These are phyloP conservation scores for Acacia pycnantha DNA, from an alignment of 331 rosid species.

Conservation along the genomic window DNA sequence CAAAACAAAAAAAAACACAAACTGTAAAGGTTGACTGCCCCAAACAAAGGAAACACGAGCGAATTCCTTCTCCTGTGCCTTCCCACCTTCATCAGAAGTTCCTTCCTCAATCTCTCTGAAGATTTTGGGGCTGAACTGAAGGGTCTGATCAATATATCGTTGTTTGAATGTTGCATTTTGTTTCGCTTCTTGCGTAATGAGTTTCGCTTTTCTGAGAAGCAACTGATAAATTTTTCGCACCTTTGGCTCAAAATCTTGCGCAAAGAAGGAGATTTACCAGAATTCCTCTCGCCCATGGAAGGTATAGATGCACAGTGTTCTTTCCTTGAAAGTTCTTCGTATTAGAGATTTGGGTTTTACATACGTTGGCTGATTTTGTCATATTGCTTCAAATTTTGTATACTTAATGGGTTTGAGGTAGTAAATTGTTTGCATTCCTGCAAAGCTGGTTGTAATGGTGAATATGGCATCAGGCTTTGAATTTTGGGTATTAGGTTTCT, in stretches of 20 bases:
- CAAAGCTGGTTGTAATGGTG: conserved; percentile 21
- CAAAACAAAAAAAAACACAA: neutral
- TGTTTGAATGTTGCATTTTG: conserved; percentile 9
- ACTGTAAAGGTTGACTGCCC: conserved; percentile 23
- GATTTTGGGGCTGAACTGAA: conserved; percentile 22
- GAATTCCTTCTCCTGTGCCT: neutral
- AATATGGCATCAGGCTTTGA: neutral
- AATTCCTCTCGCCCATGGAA: conserved; percentile 50
- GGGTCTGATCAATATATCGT: neutral
- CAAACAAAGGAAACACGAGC: neutral
- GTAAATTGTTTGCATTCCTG: conserved; percentile 21
- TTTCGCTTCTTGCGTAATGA: conserved; percentile 26
- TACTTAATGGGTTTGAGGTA: conserved; percentile 25
- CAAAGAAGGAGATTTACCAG: conserved; percentile 21
- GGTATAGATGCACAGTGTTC: conserved; percentile 39
- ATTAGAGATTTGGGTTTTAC: conserved; percentile 30
- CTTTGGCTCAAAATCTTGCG: conserved; percentile 1
- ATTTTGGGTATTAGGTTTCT: conserved; percentile 32
- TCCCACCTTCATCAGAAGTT: conserved; percentile 14
- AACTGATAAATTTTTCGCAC: neutral
- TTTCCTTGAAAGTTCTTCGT: neutral
- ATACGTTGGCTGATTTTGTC: conserved; percentile 5
- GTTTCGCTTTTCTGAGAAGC: conserved; percentile 27
- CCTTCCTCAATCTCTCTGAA: conserved; percentile 6
- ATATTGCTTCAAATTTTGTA: conserved; percentile 14